Percentiles rank a stretch among this genome's conserved stretches.
phyloP scores from a whole-genome alignment of 345 rosid species.

The Eucalyptus tenuipes region DNA sequence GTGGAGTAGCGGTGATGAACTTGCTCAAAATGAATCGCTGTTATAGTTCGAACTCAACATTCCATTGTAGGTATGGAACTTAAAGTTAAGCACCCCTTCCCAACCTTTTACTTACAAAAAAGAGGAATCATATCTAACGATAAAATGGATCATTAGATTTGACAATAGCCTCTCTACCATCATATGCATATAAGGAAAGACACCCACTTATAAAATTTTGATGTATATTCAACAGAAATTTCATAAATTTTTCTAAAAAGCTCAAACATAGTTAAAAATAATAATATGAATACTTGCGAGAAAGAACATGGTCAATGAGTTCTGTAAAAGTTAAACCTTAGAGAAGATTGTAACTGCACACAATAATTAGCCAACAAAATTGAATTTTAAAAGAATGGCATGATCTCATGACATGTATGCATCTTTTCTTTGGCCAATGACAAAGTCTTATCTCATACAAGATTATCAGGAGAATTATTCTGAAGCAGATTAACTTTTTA shows the following conservation, averaged over 20 bases:
- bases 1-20: background rate
- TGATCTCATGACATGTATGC: background rate
- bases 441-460: background rate
- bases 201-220: background rate
- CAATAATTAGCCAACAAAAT: background rate
- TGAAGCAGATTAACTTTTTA: background rate
- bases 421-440: background rate
- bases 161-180: fast-evolving
- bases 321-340: background rate
- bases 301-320: background rate
- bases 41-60: background rate
- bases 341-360: background rate
- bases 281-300: background rate
- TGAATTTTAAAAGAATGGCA: background rate
- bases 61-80: background rate
- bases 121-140: fast-evolving
- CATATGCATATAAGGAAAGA: background rate
- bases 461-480: background rate
- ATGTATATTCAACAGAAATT: background rate
- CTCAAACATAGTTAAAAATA: background rate
- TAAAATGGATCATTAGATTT: background rate
- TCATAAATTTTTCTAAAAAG: background rate
- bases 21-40: background rate
- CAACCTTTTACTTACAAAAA: background rate
- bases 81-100: background rate